Base-by-base conservation (phyloP, 1,284 basidiomycete genomes). In the Phylloboletellus chloephorus region DNA sequence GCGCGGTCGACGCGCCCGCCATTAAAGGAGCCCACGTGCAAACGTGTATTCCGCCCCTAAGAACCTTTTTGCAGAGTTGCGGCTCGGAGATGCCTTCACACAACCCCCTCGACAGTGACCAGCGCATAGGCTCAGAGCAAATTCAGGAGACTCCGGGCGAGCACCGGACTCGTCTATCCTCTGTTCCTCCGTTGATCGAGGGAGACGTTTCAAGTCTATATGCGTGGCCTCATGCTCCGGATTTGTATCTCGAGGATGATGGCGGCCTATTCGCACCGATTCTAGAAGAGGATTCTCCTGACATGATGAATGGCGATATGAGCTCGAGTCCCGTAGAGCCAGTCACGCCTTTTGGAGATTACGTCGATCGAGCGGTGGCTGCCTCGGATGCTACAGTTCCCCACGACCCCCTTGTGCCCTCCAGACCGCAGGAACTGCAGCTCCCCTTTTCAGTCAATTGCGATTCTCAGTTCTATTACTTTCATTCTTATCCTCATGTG, bases 11-110 rank as follows among this genome's bases (percentile, higher is more conserved):
- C 82, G 81, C 77, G 68, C 60, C 72, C 60, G 78, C 76, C 69
- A 85, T 82, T 84, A 85, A 87, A 84, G 83, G 83, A 77, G 59
- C 72, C 66, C 78, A 67, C 77, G 80, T 78, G 75, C 72, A 84
- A 75, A 78, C 79, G 76, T 80, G 78, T 71, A 73, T 81, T 79
- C 80, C 82, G 80, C 83, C 83, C 82, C 64, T 72, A 65, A 68
- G 65, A 48, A 64, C 63, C 44, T 53, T 67, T 44, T 46, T 63
- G 20, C 50, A 56, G 25, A 35, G 47, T 35, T 36, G 50, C 41
- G 33, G 23, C 44, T 37, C 42, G 16, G 45, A 56, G 22, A 62
- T 57, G 51, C 23, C 29, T 15, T 37, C 44, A 10, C 30, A n/a
- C 21, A 41, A 31, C 23, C 17, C 25, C 42, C 16, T 26, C 37